These are phyloP conservation scores for Blastocystis sp. DNA, from an alignment of 352 stramenopile species.

Conservation along the genomic window DNA sequence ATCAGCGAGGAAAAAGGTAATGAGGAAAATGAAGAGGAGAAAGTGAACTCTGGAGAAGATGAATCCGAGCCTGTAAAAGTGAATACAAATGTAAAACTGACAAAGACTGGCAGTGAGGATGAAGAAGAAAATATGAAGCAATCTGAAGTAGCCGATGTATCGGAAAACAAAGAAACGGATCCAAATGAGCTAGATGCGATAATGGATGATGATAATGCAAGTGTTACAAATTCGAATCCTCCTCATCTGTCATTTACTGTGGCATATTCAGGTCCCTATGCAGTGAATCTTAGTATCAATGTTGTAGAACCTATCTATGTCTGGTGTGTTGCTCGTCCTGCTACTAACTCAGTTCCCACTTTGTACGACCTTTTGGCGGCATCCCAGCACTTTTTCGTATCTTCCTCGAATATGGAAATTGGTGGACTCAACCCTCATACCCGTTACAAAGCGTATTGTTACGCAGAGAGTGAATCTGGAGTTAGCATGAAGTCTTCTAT, in stretches of 20 bases:
- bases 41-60: too few species aligned
- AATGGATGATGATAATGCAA: background rate
- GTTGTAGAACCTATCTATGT: background rate
- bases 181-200: background rate
- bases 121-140: background rate
- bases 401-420: background rate
- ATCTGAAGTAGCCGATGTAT: background rate
- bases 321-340: background rate
- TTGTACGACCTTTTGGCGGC: background rate
- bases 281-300: background rate
- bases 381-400: background rate
- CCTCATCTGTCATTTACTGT: background rate
- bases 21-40: background rate
- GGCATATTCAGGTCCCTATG: background rate
- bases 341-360: background rate
- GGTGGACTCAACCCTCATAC: background rate
- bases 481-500: background rate
- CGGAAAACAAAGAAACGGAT: background rate
- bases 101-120: background rate
- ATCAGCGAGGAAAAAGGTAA: background rate
- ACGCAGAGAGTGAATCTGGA: background rate
- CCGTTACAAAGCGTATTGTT: slow-evolving; percentile 1
- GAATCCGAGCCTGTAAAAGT: background rate
- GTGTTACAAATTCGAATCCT: background rate
- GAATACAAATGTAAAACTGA: background rate